Percentiles rank a stretch among this genome's conserved stretches.
Evolutionary conservation across 768 basidiomycete genomes (phyloP).

Genomic region (Tylopilus balloui): DNA sequence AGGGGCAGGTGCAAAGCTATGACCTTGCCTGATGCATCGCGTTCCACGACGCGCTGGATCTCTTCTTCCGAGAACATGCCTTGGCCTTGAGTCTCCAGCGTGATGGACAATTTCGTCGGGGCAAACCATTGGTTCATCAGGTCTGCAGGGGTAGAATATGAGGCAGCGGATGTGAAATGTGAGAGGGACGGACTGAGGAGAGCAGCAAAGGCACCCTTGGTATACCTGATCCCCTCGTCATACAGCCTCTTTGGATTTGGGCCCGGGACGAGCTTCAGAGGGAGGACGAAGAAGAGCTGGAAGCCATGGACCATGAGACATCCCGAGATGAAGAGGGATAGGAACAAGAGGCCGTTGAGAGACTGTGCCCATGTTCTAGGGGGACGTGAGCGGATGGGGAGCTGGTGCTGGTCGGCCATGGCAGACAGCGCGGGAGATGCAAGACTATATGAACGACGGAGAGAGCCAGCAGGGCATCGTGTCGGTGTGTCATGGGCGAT

Average conservation of each 20-base stretch:
- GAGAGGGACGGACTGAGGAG: constrained; percentile 55
- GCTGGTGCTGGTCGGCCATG: constrained; percentile 36
- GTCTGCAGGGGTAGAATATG: constrained; percentile 40
- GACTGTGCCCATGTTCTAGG: constrained; percentile 49
- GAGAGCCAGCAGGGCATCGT: no score
- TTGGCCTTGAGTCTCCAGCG: constrained; percentile 66
- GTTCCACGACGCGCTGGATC: constrained; percentile 51
- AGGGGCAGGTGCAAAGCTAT: constrained; percentile 65
- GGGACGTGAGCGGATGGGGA: constrained; percentile 53
- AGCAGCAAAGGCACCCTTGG: constrained; percentile 77
- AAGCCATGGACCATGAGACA: constrained; percentile 66
- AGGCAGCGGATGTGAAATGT: background rate
- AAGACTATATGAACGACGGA: constrained; percentile 14
- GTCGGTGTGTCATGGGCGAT: constrained; percentile 20
- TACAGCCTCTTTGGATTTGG: constrained; percentile 52
- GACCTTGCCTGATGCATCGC: constrained; percentile 53
- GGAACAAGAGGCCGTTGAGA: constrained; percentile 48
- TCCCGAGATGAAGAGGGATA: constrained; percentile 55
- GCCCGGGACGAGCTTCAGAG: constrained; percentile 63
- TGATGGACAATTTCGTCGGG: constrained; percentile 66
- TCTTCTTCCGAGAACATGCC: constrained; percentile 61
- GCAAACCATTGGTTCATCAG: constrained; percentile 80
- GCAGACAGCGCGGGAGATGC: background rate
- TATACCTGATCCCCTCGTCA: constrained; percentile 67
- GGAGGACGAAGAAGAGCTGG: constrained; percentile 69